phyloP scores from a whole-genome alignment of 2,329 filamentous ascomycete genomes.

The Botrytis fragariae region DNA sequence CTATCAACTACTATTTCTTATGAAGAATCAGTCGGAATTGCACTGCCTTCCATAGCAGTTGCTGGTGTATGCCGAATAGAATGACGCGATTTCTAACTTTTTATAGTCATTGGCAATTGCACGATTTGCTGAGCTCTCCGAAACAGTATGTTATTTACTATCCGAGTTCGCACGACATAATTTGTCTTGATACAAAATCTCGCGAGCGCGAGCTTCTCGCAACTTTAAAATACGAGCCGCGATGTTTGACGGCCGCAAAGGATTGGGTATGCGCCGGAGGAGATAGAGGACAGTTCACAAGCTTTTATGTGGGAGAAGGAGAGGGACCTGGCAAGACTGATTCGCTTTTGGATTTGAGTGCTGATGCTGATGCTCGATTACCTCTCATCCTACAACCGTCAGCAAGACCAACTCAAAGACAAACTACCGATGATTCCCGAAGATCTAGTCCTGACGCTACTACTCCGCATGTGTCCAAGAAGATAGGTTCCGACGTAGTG shows the following conservation, averaged over 20 bases:
- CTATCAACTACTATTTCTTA: not conserved
- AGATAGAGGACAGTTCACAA: slow-evolving; percentile 76
- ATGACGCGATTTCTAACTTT: slow-evolving; percentile 3
- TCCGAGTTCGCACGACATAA: slow-evolving; percentile 70
- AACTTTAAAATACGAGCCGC: slow-evolving; percentile 68
- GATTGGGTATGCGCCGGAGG: slow-evolving; percentile 92
- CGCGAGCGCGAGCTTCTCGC: slow-evolving; percentile 72
- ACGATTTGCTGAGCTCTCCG: slow-evolving; percentile 82
- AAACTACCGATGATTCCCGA: slow-evolving; percentile 21
- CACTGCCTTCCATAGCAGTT: not conserved
- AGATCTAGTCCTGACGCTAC: slow-evolving; percentile 24
- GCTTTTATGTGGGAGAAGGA: slow-evolving; percentile 32
- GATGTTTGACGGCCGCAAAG: slow-evolving; percentile 80
- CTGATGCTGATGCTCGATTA: slow-evolving; percentile 56
- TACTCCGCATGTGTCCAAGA: slow-evolving; percentile 46
- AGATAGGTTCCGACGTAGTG: slow-evolving; percentile 58
- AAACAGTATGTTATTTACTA: slow-evolving; percentile 80
- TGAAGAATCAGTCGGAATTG: too few relatives aligned
- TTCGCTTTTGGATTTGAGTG: slow-evolving; percentile 20
- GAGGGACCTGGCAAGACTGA: slow-evolving; percentile 13
- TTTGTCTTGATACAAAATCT: slow-evolving; percentile 65
- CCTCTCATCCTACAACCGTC: slow-evolving; percentile 49
- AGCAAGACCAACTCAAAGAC: slow-evolving; percentile 26
- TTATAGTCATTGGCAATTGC: slow-evolving; percentile 78
- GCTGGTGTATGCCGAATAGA: not conserved